These are phyloP conservation scores for Paraurostyla sp. DNA, from an alignment of 73 alveolate species.

Conservation along the genomic window DNA sequence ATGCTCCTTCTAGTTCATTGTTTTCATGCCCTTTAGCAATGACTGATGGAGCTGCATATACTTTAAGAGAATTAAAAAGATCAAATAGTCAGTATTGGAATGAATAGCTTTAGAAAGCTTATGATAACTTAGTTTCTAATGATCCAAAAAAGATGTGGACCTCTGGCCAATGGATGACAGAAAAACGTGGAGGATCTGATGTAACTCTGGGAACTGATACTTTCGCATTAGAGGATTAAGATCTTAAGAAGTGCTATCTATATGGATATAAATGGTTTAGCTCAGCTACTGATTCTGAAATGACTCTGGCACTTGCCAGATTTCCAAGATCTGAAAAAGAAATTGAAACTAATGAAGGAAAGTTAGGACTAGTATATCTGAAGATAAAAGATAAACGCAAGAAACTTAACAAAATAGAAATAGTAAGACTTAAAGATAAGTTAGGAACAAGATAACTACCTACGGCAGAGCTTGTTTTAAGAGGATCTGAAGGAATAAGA, in stretches of 20 bases:
- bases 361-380: conserved; percentile 74
- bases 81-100: conserved; percentile 5
- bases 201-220: conserved; percentile 89
- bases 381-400: conserved; percentile 70
- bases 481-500: conserved; percentile 75
- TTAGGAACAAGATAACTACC: conserved; percentile 94
- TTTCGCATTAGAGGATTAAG: conserved; percentile 69
- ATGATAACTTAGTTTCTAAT: conserved; percentile 40
- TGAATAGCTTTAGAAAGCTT: conserved; percentile 26
- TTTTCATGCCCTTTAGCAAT: conserved; percentile 86
- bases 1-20: conserved; percentile 72
- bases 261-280: conserved; percentile 95
- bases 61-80: conserved; percentile 61
- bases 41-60: conserved; percentile 91
- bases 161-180: conserved; percentile 96
- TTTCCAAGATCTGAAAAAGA: conserved; percentile 64
- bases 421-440: conserved; percentile 89
- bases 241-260: conserved; percentile 10
- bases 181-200: conserved; percentile 94
- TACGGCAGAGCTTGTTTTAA: conserved; percentile 88
- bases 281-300: conserved; percentile 92
- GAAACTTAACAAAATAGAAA: conserved; percentile 76
- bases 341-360: conserved; percentile 58
- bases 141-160: conserved; percentile 84
- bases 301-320: conserved; percentile 90